Evolutionary conservation across 139 green algal species (phyloP).

Genomic region (Diplosphaera chodatii): DNA sequence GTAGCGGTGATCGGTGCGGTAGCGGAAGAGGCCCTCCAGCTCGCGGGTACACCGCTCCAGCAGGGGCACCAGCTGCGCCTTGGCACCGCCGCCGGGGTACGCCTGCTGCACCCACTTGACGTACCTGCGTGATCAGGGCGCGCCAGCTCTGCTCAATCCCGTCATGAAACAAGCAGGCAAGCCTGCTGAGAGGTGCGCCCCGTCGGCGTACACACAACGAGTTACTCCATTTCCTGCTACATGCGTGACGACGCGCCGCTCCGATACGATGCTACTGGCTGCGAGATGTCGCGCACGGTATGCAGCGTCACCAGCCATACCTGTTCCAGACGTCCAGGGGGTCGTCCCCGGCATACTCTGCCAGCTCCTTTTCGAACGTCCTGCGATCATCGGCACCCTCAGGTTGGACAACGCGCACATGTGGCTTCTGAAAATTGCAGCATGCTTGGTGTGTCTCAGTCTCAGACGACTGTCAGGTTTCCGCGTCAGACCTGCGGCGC

Average conservation of each 20-base stretch:
- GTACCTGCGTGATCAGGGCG: constrained; percentile 46
- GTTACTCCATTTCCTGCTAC: too few species aligned
- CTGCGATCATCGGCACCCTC: constrained; percentile 18
- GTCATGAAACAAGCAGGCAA: too few species aligned
- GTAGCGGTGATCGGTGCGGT: constrained; percentile 78
- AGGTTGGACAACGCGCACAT: too few species aligned
- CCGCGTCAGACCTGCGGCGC: constrained; percentile 17
- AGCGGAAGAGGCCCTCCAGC: constrained; percentile 50
- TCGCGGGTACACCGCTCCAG: constrained; percentile 75
- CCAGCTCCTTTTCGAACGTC: constrained; percentile 51
- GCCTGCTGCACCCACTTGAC: constrained; percentile 85
- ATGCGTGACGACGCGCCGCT: too few species aligned
- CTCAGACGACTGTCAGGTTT: too few species aligned
- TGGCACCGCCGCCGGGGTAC: constrained; percentile 50
- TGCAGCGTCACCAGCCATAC: constrained; percentile 24
- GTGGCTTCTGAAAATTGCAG: background rate
- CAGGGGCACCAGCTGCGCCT: constrained; percentile 72
- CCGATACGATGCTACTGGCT: too few species aligned
- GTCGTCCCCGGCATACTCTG: constrained; percentile 65
- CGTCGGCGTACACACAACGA: too few species aligned
- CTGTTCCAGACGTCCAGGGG: constrained; percentile 71
- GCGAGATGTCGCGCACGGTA: background rate
- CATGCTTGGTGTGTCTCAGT: background rate
- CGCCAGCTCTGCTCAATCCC: too few species aligned
- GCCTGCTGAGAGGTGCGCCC: too few species aligned